phyloP scores from a whole-genome alignment of 495 filamentous ascomycete genomes.

The Xylaria sp. region DNA sequence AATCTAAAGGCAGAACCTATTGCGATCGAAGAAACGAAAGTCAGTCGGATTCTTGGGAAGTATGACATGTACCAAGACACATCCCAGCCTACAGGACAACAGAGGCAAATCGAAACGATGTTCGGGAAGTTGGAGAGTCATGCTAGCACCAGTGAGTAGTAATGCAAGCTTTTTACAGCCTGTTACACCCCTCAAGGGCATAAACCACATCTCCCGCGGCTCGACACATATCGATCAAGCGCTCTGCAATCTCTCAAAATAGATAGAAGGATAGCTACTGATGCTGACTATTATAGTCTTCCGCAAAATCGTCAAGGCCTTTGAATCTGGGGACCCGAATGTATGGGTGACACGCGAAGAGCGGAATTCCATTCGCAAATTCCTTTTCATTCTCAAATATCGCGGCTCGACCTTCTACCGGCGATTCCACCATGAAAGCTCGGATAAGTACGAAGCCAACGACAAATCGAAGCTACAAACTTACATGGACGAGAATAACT shows the following conservation, averaged over 20 bases:
- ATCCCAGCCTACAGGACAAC: constrained; percentile 26
- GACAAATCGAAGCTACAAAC: constrained; percentile 47
- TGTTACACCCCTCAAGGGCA: neutral
- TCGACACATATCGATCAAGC: neutral
- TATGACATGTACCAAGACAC: constrained; percentile 55
- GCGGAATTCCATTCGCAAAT: constrained; percentile 55
- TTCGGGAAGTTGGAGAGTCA: constrained; percentile 45
- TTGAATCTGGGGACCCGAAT: constrained; percentile 29
- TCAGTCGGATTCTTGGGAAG: constrained; percentile 47
- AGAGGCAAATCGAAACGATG: constrained; percentile 48
- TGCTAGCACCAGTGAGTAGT: constrained; percentile 29
- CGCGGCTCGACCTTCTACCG: constrained; percentile 44
- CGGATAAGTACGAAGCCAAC: constrained; percentile 46
- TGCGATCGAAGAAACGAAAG: constrained; percentile 40
- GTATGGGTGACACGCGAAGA: constrained; percentile 50
- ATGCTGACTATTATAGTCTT: constrained; percentile 29
- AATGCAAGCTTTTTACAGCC: neutral
- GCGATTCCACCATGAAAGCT: constrained; percentile 44
- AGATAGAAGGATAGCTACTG: neutral
- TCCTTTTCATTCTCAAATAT: constrained; percentile 63
- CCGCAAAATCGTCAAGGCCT: constrained; percentile 43
- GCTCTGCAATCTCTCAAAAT: neutral
- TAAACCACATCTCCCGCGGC: too few species aligned
- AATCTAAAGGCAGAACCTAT: constrained; percentile 33
- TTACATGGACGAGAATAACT: constrained; percentile 55